phyloP scores from a whole-genome alignment of 2,329 filamentous ascomycete species.

The Ophiostoma populinum region DNA sequence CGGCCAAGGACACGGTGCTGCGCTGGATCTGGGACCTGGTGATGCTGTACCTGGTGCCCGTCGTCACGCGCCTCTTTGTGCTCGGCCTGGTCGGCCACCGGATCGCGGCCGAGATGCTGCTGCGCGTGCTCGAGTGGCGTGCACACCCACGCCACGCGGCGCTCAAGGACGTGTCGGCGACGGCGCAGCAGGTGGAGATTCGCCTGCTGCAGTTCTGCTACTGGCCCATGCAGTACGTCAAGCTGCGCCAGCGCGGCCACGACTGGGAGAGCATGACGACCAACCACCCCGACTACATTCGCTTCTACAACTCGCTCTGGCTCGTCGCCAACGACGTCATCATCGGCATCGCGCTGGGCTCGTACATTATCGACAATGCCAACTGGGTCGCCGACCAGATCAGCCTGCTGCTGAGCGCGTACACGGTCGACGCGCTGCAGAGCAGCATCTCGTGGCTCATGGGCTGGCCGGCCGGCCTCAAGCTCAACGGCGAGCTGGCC shows the following conservation, averaged over 20 bases:
- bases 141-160: constrained; percentile 62
- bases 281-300: constrained; percentile 92
- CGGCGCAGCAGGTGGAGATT: constrained; percentile 93
- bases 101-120: constrained; percentile 59
- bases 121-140: constrained; percentile 73
- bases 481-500: constrained; percentile 85
- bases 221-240: constrained; percentile 94
- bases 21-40: constrained; percentile 53
- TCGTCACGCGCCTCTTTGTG: constrained; percentile 58
- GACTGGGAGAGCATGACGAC: constrained; percentile 94
- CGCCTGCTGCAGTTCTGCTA: constrained; percentile 96
- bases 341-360: constrained; percentile 89
- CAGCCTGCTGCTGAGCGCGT: constrained; percentile 55
- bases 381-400: constrained; percentile 68
- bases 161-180: constrained; percentile 88
- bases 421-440: constrained; percentile 77
- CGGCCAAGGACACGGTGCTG: constrained; percentile 60
- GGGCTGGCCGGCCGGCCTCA: constrained; percentile 86
- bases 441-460: constrained; percentile 89
- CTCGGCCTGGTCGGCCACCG: constrained; percentile 64
- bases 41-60: constrained; percentile 59
- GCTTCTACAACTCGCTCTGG: constrained; percentile 98
- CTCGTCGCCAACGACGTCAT: constrained; percentile 97
- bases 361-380: constrained; percentile 92
- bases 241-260: constrained; percentile 69